Evolutionary conservation across 2,329 filamentous ascomycete genomes (phyloP).

Genomic region (Fusarium multiceps): DNA sequence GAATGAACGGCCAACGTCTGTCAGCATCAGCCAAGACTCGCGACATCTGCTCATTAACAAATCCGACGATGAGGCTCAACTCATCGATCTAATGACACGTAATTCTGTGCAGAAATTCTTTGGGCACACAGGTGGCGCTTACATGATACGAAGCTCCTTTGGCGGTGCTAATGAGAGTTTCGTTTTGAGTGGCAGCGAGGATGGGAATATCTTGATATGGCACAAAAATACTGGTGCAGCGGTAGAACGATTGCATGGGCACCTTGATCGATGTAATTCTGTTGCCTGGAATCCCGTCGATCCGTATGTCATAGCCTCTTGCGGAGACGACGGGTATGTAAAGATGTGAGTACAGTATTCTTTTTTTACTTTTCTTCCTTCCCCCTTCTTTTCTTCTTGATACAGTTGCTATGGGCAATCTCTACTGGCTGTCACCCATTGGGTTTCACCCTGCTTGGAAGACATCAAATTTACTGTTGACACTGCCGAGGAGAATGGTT

Average conservation of each 20-base stretch:
- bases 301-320: conserved; percentile 87
- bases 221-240: conserved; percentile 83
- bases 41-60: conserved; percentile 84
- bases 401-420: background rate
- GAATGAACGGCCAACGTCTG: conserved; percentile 77
- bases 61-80: conserved; percentile 77
- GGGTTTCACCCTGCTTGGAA: background rate
- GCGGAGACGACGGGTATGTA: conserved; percentile 86
- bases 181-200: conserved; percentile 90
- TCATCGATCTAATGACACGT: conserved; percentile 80
- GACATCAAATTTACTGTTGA: background rate
- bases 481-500: background rate
- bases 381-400: background rate
- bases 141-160: conserved; percentile 83
- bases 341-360: conserved; percentile 77
- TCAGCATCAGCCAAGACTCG: conserved; percentile 86
- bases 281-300: conserved; percentile 90
- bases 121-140: conserved; percentile 80
- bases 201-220: conserved; percentile 85
- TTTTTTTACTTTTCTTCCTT: background rate
- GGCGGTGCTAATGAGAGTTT: conserved; percentile 94
- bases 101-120: conserved; percentile 79
- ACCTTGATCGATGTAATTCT: conserved; percentile 82
- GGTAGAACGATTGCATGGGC: conserved; percentile 81
- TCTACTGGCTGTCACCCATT: background rate